Evolutionary conservation across 2,329 filamentous ascomycete species (phyloP).

Genomic region (Beauveria caledonica): DNA sequence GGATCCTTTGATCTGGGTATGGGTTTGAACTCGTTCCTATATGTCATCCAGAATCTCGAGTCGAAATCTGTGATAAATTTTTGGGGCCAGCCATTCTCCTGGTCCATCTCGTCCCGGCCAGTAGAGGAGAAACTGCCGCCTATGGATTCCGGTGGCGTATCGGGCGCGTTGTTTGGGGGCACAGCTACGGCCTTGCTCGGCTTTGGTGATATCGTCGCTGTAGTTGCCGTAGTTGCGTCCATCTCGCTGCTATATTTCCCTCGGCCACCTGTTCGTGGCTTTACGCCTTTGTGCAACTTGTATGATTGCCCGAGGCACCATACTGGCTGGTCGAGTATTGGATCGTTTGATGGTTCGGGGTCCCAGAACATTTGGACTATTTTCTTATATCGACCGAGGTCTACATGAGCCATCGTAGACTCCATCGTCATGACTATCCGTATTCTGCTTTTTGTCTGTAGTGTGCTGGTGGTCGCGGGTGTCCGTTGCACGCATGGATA

Average conservation of each 20-base stretch:
- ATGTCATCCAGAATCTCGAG: slow-evolving; percentile 92
- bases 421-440: slow-evolving; percentile 21
- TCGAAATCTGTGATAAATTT: slow-evolving; percentile 89
- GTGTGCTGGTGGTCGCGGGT: not conserved
- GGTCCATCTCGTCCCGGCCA: slow-evolving; percentile 36
- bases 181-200: not conserved
- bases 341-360: slow-evolving; percentile 75
- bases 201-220: slow-evolving; percentile 7
- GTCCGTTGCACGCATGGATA: not conserved
- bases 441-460: not conserved
- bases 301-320: slow-evolving; percentile 69
- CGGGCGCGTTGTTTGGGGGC: slow-evolving; percentile 25
- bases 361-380: slow-evolving; percentile 92
- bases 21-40: slow-evolving; percentile 74
- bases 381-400: slow-evolving; percentile 68
- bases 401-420: slow-evolving; percentile 46
- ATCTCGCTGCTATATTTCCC: slow-evolving; percentile 18
- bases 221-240: not conserved
- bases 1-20: slow-evolving; percentile 75
- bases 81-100: slow-evolving; percentile 65
- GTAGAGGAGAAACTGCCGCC: slow-evolving; percentile 44
- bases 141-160: slow-evolving; percentile 40
- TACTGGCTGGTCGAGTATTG: slow-evolving; percentile 56
- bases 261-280: slow-evolving; percentile 4
- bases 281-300: slow-evolving; percentile 24